Conservation (phyloP, 495 filamentous ascomycete genomes). For the Neurospora tetraspora region DNA sequence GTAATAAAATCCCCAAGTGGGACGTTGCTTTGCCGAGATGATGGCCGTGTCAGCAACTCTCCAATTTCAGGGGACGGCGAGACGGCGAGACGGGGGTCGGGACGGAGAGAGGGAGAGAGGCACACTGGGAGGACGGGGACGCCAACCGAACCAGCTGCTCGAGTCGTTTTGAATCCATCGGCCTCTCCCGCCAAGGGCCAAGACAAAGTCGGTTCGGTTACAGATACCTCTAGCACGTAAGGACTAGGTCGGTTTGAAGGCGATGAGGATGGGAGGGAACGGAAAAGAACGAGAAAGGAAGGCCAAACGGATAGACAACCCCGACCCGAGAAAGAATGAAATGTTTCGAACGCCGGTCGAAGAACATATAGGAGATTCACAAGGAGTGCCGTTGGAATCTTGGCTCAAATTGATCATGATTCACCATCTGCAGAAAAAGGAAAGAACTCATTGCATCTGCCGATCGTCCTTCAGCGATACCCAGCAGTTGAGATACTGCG, state of each 20-base stretch:
- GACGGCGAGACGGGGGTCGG: not conserved
- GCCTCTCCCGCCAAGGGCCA: not conserved
- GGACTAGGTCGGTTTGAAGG: not conserved
- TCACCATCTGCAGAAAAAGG: not conserved
- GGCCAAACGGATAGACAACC: not conserved
- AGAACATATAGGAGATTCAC: not conserved
- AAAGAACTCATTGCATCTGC: not conserved
- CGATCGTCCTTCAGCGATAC: not conserved
- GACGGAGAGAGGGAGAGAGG: not conserved
- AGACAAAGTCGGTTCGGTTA: not conserved
- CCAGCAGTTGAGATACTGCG: not conserved
- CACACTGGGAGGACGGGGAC: not conserved
- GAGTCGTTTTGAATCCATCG: not conserved
- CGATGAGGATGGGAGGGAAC: not conserved
- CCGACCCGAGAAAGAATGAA: not conserved
- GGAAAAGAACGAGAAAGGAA: not conserved
- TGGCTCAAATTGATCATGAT: not conserved
- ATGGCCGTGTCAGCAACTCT: not conserved
- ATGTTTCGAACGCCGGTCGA: not conserved
- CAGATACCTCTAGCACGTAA: not conserved
- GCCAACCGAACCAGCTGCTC: not conserved
- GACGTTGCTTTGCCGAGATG: not conserved
- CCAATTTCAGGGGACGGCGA: not conserved
- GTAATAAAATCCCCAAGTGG: not conserved
- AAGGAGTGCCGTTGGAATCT: not conserved